Base-by-base conservation (phyloP, 495 filamentous ascomycete species). In the Polyplosphaeria fusca region DNA sequence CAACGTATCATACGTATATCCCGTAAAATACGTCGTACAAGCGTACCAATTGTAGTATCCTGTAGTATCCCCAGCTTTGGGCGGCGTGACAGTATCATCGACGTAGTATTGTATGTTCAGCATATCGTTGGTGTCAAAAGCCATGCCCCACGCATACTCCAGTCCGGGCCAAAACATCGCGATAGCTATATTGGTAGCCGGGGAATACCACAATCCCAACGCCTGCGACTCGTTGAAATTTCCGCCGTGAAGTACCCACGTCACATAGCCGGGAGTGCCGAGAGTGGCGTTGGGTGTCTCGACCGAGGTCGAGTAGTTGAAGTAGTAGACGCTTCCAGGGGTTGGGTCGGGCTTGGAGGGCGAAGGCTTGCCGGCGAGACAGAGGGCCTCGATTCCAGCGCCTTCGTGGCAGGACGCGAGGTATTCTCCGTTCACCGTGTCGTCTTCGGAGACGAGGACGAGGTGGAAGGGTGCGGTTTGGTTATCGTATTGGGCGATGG, bases 321-420 rank as follows among this genome's bases (percentile, higher is more conserved):
- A 72, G 47, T 64, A 68, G 57, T 54, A 68, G 19, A 47, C 46
- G 11, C 18, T 25, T 0, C 26, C 38, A 26, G 45, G 38, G 25
- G 49, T 45, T 20, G 55, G 22, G n/a, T 64, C 55, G 37, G 52
- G 24, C 27, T 49, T 47, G 26, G 49, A 61, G 0, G 22, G 32
- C 5, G 58, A 61, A 18, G 41, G 40, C 5, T 47, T 55, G 25
- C 64, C 63, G 32, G 49, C 52, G 50, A 77, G 59, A 66, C 81
- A 85, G 32, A 83, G 69, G 9, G 71, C 74, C 55, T 81, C 74
- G 24, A 76, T 78, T 16, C 74, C 79, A 30, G 81, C 79, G 11
- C 82, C 82, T 22, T 76, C 66, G 58, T 83, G 81, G 68, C 82
- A 83, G 26, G 80, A 65, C 4, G 38, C 38, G 30, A 79, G 72